Evolutionary conservation across 2,329 filamentous ascomycete genomes (phyloP).

Genomic region (Penicillium fuscoglaucum): DNA sequence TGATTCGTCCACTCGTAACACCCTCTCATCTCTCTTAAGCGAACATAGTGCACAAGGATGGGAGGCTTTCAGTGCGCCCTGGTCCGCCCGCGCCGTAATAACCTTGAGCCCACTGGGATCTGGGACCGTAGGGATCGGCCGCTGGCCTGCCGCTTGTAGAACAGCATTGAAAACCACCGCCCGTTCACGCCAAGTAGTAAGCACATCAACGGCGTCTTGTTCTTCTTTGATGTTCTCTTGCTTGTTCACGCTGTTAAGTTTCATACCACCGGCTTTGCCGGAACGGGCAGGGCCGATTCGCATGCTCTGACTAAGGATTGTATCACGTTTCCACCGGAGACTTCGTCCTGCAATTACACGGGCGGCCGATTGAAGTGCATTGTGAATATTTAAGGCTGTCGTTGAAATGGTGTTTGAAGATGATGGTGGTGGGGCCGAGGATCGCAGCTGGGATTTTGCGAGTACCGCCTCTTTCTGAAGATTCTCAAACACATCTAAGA

Average conservation of each 20-base stretch:
- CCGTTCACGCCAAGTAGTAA: conserved; percentile 71
- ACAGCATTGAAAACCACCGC: conserved; percentile 73
- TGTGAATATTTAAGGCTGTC: conserved; percentile 30
- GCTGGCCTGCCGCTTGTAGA: conserved; percentile 38
- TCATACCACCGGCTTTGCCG: conserved; percentile 79
- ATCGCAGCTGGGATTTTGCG: conserved; percentile 58
- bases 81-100: conserved; percentile 58
- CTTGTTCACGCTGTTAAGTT: conserved; percentile 81
- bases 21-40: conserved; percentile 80
- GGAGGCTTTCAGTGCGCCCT: conserved; percentile 71
- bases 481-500: conserved; percentile 68
- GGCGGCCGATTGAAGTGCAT: conserved; percentile 59
- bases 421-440: not conserved
- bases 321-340: conserved; percentile 87
- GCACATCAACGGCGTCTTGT: conserved; percentile 76
- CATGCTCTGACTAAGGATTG: conserved; percentile 81
- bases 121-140: conserved; percentile 66
- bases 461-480: conserved; percentile 66
- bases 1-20: conserved; percentile 68
- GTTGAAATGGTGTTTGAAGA: conserved; percentile 13
- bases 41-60: conserved; percentile 84
- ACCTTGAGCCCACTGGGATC: conserved; percentile 54
- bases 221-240: conserved; percentile 80
- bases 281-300: conserved; percentile 73
- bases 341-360: conserved; percentile 82